phyloP scores from a whole-genome alignment of 2,329 filamentous ascomycete genomes.

The Cryphonectria naterciae region DNA sequence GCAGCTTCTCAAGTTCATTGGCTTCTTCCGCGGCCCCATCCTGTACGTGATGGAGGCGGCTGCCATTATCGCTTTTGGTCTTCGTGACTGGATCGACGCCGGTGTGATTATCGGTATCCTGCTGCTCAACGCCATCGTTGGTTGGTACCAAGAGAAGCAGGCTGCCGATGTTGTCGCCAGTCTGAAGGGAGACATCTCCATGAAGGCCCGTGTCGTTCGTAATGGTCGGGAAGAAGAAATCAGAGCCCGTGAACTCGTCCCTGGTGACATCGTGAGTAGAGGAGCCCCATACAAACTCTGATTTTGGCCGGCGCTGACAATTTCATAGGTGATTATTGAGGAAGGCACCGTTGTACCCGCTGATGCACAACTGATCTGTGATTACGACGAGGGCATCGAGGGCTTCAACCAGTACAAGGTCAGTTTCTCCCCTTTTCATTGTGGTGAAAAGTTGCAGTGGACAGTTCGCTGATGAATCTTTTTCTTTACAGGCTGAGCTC shows the following conservation, averaged over 20 bases:
- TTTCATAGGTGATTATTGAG: conserved; percentile 64
- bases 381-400: conserved; percentile 66
- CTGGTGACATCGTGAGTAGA: conserved; percentile 71
- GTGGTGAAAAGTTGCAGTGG: not conserved
- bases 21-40: conserved; percentile 77
- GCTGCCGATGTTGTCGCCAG: conserved; percentile 76
- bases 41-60: conserved; percentile 81
- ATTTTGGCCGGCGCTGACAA: conserved; percentile 8
- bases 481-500: conserved; percentile 50
- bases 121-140: conserved; percentile 73
- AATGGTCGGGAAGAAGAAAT: conserved; percentile 70
- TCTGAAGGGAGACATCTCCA: conserved; percentile 78
- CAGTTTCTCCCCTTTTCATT: not conserved
- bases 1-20: conserved; percentile 69
- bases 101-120: conserved; percentile 79
- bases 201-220: conserved; percentile 71
- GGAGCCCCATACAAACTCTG: not conserved
- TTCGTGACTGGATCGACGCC: conserved; percentile 76
- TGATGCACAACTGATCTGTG: conserved; percentile 73
- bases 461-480: not conserved
- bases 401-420: conserved; percentile 43
- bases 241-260: conserved; percentile 74
- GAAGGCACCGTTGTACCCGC: conserved; percentile 73
- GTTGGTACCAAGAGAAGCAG: conserved; percentile 83
- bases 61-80: conserved; percentile 73